A percentile compares a stretch with the other conserved stretches of the same genome.
Evolutionary conservation across 805 yeast species (phyloP).

Genomic region (Ogataea naganishii): DNA sequence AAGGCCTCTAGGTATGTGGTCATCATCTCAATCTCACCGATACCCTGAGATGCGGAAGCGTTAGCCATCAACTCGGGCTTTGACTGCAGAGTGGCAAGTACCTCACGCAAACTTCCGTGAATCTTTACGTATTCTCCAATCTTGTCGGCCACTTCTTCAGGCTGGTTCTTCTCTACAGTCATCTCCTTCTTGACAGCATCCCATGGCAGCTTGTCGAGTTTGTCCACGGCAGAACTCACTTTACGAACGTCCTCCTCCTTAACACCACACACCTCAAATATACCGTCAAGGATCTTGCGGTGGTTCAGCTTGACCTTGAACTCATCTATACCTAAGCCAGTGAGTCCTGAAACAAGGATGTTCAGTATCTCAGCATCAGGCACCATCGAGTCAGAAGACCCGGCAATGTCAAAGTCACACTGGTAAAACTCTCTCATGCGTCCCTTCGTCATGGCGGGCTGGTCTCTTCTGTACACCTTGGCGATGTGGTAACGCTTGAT

Average conservation of each 20-base stretch:
- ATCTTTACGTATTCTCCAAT: slow-evolving; percentile 88
- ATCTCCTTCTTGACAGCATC: slow-evolving; percentile 87
- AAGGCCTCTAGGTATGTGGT: slow-evolving; percentile 79
- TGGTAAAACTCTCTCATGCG: slow-evolving; percentile 99
- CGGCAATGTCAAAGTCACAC: slow-evolving; percentile 98
- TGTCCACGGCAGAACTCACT: slow-evolving; percentile 92
- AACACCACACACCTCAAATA: slow-evolving; percentile 92
- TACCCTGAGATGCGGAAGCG: slow-evolving; percentile 70
- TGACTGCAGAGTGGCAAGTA: slow-evolving; percentile 42
- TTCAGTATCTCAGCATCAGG: slow-evolving; percentile 90
- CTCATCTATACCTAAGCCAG: slow-evolving; percentile 74
- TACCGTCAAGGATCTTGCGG: slow-evolving; percentile 92
- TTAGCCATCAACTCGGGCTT: slow-evolving; percentile 56
- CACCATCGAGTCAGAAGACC: slow-evolving; percentile 85
- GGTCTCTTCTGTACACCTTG: slow-evolving; percentile 97
- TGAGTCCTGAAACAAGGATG: slow-evolving; percentile 76
- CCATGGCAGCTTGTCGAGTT: slow-evolving; percentile 94
- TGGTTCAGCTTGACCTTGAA: slow-evolving; percentile 92
- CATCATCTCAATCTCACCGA: slow-evolving; percentile 68
- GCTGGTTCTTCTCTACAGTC: slow-evolving; percentile 82
- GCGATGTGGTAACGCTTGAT: slow-evolving; percentile 97
- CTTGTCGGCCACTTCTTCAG: slow-evolving; percentile 85
- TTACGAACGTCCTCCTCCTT: slow-evolving; percentile 88
- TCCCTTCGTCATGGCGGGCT: slow-evolving; percentile 99
- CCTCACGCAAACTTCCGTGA: slow-evolving; percentile 65